Conservation (phyloP, 2,329 filamentous ascomycete genomes). For the Arthrobotrys entomopaga region DNA sequence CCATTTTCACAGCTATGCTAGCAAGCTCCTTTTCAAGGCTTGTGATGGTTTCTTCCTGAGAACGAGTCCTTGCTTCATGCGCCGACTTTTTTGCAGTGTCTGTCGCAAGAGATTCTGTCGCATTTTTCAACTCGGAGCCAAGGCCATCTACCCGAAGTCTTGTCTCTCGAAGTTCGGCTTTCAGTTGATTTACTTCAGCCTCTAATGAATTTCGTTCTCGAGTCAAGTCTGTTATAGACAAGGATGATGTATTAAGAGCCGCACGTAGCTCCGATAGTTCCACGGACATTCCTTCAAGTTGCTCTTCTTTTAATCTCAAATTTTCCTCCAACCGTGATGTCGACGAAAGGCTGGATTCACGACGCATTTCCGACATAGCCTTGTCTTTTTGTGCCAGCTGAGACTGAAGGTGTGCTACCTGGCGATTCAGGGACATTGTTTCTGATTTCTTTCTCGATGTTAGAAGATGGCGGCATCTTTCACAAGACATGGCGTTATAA, state of each 20-base stretch:
- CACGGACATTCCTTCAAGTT: constrained; percentile 44
- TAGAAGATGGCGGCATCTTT: neutral
- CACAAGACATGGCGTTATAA: neutral
- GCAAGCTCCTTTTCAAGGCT: constrained; percentile 14
- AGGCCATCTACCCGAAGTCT: constrained; percentile 13
- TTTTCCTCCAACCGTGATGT: constrained; percentile 11
- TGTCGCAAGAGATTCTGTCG: constrained; percentile 17
- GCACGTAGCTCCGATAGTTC: constrained; percentile 41
- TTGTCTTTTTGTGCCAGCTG: constrained; percentile 46
- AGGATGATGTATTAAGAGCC: constrained; percentile 13
- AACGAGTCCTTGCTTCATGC: constrained; percentile 15
- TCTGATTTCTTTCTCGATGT: constrained; percentile 37
- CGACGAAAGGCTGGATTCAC: constrained; percentile 20
- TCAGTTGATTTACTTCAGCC: constrained; percentile 3
- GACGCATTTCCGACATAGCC: constrained; percentile 34
- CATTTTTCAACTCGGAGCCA: constrained; percentile 5
- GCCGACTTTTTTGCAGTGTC: constrained; percentile 26
- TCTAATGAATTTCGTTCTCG: constrained; percentile 23
- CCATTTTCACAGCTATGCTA: constrained; percentile 5
- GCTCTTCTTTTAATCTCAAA: constrained; percentile 40
- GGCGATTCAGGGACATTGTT: constrained; percentile 25
- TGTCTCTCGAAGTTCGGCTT: constrained; percentile 6
- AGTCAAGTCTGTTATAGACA: constrained; percentile 10
- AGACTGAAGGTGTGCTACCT: constrained; percentile 38
- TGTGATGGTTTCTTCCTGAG: constrained; percentile 26